A percentile compares a stretch with the other conserved stretches of the same genome.
These are phyloP conservation scores for Paramecium octaurelia DNA, from an alignment of 73 alveolate species.

Conservation along the genomic window DNA sequence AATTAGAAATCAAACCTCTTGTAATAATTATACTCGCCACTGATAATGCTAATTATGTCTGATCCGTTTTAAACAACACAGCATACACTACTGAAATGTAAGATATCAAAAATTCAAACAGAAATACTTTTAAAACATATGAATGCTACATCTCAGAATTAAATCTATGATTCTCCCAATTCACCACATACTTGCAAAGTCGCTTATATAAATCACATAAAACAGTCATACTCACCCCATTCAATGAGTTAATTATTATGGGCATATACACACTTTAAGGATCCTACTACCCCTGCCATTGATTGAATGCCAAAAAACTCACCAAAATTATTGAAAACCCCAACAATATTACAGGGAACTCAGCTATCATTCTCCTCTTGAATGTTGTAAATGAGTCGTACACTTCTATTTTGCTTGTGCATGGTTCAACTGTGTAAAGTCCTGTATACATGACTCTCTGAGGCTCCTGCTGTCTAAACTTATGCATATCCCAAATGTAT, in stretches of 20 bases:
- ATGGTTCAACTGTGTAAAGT: neutral
- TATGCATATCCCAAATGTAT: conserved; percentile 40
- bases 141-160: neutral
- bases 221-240: conserved; percentile 33
- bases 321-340: neutral
- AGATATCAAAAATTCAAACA: conserved; percentile 29
- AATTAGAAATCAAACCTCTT: conserved; percentile 34
- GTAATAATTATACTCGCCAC: conserved; percentile 14
- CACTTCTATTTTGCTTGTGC: neutral
- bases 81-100: conserved; percentile 23
- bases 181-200: neutral
- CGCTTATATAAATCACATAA: conserved; percentile 19
- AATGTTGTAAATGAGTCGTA: neutral
- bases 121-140: conserved; percentile 23
- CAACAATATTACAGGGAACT: neutral
- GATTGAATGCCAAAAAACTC: conserved; percentile 8
- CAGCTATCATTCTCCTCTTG: neutral
- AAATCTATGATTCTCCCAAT: conserved; percentile 16
- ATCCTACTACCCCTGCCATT: neutral
- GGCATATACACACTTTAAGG: neutral
- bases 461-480: neutral
- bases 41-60: neutral
- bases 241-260: neutral
- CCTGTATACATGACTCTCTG: conserved; percentile 27
- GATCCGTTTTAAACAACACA: neutral